A percentile compares a stretch with the other conserved stretches of the same genome.
Conservation (phyloP, 2,329 filamentous ascomycete species). For the Elsinoe ampelina region DNA sequence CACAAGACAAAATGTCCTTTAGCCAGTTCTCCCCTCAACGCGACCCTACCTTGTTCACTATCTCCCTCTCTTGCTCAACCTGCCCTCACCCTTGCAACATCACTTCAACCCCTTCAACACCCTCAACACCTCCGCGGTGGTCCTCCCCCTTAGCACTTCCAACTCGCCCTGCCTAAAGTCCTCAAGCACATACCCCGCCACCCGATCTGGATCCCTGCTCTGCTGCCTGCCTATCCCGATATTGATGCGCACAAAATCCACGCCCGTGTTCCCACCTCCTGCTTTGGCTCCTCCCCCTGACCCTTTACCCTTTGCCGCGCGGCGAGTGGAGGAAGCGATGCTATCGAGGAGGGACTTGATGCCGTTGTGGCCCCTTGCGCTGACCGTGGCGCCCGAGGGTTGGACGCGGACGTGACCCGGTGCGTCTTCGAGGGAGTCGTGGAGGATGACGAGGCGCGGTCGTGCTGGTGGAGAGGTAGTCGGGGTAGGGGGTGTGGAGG, state of each 20-base stretch:
- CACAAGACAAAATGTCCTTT: too few relatives aligned
- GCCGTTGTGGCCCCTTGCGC: conserved; percentile 37
- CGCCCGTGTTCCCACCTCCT: conserved; percentile 63
- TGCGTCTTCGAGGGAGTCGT: conserved; percentile 88
- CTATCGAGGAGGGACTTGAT: conserved; percentile 63
- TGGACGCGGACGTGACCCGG: conserved; percentile 63
- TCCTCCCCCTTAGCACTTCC: conserved; percentile 36
- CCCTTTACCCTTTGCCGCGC: conserved; percentile 51
- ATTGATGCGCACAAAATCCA: conserved; percentile 48
- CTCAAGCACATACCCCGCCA: conserved; percentile 68
- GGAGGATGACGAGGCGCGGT: conserved; percentile 60
- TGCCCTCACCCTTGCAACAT: not conserved
- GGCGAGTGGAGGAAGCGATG: conserved; percentile 34
- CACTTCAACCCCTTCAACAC: conserved; percentile 28
- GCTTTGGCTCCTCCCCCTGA: conserved; percentile 26
- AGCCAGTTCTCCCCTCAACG: too few relatives aligned
- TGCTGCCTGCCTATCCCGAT: conserved; percentile 81
- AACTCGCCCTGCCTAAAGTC: conserved; percentile 51
- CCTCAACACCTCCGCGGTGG: conserved; percentile 25
- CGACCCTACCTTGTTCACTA: not conserved
- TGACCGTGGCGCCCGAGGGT: conserved; percentile 48
- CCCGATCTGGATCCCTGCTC: conserved; percentile 55
- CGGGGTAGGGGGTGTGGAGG: not conserved
- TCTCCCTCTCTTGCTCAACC: not conserved
- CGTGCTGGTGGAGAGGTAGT: conserved; percentile 26